Conservation (phyloP, 176 grass and related monocot species). For the Oryza glaberrima region DNA sequence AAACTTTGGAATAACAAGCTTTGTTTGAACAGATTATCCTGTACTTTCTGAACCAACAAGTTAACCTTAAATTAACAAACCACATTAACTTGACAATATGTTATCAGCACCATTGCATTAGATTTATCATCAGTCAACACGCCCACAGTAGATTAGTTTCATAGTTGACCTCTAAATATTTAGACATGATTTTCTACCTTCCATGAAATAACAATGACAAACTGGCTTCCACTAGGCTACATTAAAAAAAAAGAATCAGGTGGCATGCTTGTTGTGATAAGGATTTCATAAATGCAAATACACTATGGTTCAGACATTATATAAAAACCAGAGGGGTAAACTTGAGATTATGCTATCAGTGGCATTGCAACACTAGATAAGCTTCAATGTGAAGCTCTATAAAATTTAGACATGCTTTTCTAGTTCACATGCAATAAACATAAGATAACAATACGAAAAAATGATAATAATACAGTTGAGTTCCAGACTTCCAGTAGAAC, state of each 20-base stretch:
- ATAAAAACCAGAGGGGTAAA: slow-evolving; percentile 75
- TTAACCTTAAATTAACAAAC: not conserved
- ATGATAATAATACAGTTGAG: not conserved
- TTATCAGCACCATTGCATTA: not conserved
- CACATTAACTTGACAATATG: not conserved
- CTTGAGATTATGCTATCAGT: not conserved
- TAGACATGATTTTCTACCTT: not conserved
- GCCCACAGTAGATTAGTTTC: not conserved
- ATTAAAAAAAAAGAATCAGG: not conserved
- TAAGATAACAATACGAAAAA: not conserved
- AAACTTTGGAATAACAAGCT: not conserved
- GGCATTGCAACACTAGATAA: not conserved
- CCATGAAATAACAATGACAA: not conserved
- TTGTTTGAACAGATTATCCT: not conserved
- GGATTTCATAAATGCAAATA: not conserved
- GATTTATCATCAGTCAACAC: not conserved
- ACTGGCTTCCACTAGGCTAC: not conserved
- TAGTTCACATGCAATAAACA: not conserved
- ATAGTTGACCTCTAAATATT: not conserved
- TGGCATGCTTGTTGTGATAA: not conserved
- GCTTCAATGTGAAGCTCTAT: not conserved
- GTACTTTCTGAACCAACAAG: not conserved
- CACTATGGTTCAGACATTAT: not conserved
- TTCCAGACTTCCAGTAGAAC: not conserved
- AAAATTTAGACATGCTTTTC: not conserved